Percentiles rank a stretch among this genome's conserved stretches.
phyloP scores from a whole-genome alignment of 805 yeast genomes.

The Wickerhamiella sorbophila region DNA sequence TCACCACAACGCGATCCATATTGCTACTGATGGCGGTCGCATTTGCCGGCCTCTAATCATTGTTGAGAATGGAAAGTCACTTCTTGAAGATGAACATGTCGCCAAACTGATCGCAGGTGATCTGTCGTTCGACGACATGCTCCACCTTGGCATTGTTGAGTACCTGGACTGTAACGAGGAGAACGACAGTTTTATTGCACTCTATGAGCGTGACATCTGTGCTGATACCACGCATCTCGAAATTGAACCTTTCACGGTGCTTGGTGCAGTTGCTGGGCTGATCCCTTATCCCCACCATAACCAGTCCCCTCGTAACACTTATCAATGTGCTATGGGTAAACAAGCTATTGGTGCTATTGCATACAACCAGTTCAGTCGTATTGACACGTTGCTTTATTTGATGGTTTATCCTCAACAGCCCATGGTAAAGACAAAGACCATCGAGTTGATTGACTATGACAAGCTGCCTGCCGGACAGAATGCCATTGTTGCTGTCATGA shows the following conservation, averaged over 20 bases:
- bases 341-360: constrained; percentile 99
- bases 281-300: constrained; percentile 89
- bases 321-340: constrained; percentile 95
- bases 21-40: constrained; percentile 98
- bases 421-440: constrained; percentile 95
- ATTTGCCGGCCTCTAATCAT: constrained; percentile 93
- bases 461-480: constrained; percentile 97
- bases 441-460: constrained; percentile 88
- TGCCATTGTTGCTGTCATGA: constrained; percentile 98
- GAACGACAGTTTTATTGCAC: constrained; percentile 83
- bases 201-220: constrained; percentile 57
- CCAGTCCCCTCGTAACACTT: constrained; percentile 84
- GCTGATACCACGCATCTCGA: constrained; percentile 71
- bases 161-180: constrained; percentile 96
- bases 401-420: constrained; percentile 99
- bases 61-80: constrained; percentile 56
- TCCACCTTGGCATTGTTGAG: constrained; percentile 76
- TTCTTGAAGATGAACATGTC: constrained; percentile 61
- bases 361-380: constrained; percentile 88
- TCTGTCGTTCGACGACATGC: constrained; percentile 83
- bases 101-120: constrained; percentile 46
- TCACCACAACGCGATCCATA: constrained; percentile 87
- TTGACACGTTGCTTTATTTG: constrained; percentile 81
- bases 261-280: constrained; percentile 87
- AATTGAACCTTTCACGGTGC: constrained; percentile 84